A percentile compares a stretch with the other conserved stretches of the same genome.
Conservation (phyloP, 1,284 basidiomycete genomes). For the Phlebopus sp. region DNA sequence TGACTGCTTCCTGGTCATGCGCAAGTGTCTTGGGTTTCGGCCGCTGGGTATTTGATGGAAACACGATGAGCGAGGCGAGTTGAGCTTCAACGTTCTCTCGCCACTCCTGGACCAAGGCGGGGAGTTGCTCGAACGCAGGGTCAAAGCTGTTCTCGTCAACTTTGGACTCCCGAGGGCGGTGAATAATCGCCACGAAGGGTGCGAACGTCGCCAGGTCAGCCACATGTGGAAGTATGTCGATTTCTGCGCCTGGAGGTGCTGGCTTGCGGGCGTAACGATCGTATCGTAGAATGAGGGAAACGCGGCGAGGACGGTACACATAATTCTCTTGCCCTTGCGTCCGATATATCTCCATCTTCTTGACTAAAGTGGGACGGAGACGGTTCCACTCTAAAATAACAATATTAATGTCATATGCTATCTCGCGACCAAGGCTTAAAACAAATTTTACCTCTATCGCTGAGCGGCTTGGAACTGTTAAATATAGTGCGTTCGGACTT, state of each 20-base stretch:
- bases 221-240: slow-evolving; percentile 20
- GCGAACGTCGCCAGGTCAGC: slow-evolving; percentile 15
- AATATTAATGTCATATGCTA: no score
- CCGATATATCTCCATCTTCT: slow-evolving; percentile 17
- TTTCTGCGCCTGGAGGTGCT: slow-evolving; percentile 1
- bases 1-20: background rate
- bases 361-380: slow-evolving; percentile 6
- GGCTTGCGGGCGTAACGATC: slow-evolving; percentile 8
- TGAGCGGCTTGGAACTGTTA: slow-evolving; percentile 8
- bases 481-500: background rate
- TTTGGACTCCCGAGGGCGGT: slow-evolving; percentile 4
- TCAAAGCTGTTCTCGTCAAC: slow-evolving; percentile 8
- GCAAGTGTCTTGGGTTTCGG: background rate
- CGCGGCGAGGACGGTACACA: slow-evolving; percentile 17
- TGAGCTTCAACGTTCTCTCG: slow-evolving; percentile 12
- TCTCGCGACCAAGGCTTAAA: no score
- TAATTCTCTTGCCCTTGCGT: slow-evolving; percentile 6
- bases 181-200: slow-evolving; percentile 17
- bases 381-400: slow-evolving; percentile 14
- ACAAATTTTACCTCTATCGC: background rate
- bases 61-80: slow-evolving; percentile 12
- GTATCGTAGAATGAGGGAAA: slow-evolving; percentile 11
- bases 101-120: slow-evolving; percentile 20
- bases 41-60: background rate
- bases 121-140: slow-evolving; percentile 18